Conservation (phyloP, 805 yeast species). For the Nakazawaea holstii region DNA sequence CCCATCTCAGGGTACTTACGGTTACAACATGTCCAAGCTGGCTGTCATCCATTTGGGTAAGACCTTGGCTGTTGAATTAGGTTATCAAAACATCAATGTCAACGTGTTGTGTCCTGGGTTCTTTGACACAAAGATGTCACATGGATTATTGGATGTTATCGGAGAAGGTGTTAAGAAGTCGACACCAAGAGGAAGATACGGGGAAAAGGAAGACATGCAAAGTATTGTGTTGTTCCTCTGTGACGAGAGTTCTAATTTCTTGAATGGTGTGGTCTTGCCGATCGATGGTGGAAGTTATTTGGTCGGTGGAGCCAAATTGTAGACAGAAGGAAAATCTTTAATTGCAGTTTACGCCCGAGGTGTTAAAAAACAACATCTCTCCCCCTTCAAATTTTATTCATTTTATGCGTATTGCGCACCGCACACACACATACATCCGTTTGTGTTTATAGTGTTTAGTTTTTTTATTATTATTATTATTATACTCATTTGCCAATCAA, state of each 20-base stretch:
- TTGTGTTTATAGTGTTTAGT: too few species aligned
- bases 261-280: slow-evolving; percentile 64
- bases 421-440: too few species aligned
- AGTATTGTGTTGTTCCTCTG: slow-evolving; percentile 51
- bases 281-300: slow-evolving; percentile 66
- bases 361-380: too few species aligned
- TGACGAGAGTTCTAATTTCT: slow-evolving; percentile 50
- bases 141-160: slow-evolving; percentile 49
- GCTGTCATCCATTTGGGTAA: slow-evolving; percentile 67
- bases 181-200: slow-evolving; percentile 64
- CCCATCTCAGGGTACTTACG: slow-evolving; percentile 51
- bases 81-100: slow-evolving; percentile 61
- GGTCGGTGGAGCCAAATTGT: slow-evolving; percentile 18
- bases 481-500: too few species aligned
- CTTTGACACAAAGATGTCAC: slow-evolving; percentile 71
- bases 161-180: slow-evolving; percentile 39
- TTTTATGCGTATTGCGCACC: too few species aligned
- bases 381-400: neutral
- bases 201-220: slow-evolving; percentile 54
- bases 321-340: too few species aligned
- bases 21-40: slow-evolving; percentile 70
- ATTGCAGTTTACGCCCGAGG: too few species aligned
- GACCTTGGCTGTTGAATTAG: slow-evolving; percentile 58
- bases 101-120: slow-evolving; percentile 74
- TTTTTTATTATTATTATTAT: too few species aligned